phyloP scores from a whole-genome alignment of 805 yeast genomes.

The Yarrowia sp. region DNA sequence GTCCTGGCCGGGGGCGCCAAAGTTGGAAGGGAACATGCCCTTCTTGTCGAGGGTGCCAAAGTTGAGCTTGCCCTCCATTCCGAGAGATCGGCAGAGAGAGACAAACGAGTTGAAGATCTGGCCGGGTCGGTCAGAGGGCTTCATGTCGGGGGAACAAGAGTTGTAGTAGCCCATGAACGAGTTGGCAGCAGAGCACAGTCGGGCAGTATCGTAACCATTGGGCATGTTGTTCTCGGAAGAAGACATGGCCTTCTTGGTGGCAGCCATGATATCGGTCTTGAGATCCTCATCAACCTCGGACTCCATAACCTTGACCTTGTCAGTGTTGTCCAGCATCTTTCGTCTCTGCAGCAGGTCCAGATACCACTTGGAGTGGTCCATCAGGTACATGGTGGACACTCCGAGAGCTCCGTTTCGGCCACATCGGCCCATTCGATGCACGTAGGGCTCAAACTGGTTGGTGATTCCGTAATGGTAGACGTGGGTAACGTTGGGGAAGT shows the following conservation, averaged over 20 bases:
- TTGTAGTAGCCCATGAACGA: conserved; percentile 20
- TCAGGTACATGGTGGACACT: conserved; percentile 58
- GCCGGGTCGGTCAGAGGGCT: neutral
- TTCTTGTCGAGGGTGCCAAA: neutral
- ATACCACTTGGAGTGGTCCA: conserved; percentile 58
- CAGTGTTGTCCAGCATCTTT: conserved; percentile 10
- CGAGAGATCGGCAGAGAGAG: neutral
- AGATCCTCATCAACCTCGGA: neutral
- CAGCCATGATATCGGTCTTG: neutral
- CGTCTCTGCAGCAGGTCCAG: conserved; percentile 36
- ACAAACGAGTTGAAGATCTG: conserved; percentile 1
- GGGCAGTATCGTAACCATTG: neutral
- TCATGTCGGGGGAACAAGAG: conserved; percentile 22
- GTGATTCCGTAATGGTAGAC: conserved; percentile 85
- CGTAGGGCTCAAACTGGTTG: conserved; percentile 68
- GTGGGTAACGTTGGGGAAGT: conserved; percentile 82
- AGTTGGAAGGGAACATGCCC: neutral
- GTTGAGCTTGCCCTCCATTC: conserved; percentile 16
- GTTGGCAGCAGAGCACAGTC: neutral
- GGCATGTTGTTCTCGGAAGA: neutral
- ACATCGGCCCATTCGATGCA: conserved; percentile 94
- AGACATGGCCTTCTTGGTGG: neutral
- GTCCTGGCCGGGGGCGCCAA: neutral
- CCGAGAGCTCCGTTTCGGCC: conserved; percentile 89
- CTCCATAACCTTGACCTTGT: conserved; percentile 1